These are phyloP conservation scores for Circinella minor DNA, from an alignment of 371 early-diverging fungal genomes.

Conservation along the genomic window DNA sequence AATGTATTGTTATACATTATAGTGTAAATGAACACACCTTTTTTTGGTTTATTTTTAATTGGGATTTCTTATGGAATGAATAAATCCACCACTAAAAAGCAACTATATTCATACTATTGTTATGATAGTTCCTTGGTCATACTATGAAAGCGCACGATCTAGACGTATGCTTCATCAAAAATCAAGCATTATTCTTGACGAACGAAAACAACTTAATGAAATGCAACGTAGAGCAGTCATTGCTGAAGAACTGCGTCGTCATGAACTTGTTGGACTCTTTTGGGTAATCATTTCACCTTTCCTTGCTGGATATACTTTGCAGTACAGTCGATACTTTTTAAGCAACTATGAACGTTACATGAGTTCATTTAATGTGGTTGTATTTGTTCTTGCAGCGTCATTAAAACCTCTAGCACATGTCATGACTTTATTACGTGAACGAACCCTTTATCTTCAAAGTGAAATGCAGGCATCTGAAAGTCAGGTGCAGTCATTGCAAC, in stretches of 20 bases:
- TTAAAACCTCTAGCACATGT: slow-evolving; percentile 62
- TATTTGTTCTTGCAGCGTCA: slow-evolving; percentile 67
- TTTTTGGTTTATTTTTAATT: no score
- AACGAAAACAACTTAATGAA: slow-evolving; percentile 38
- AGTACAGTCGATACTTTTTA: slow-evolving; percentile 57
- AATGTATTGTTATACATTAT: slow-evolving; percentile 13
- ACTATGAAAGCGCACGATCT: slow-evolving; percentile 68
- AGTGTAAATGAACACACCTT: no score
- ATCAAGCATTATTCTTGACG: slow-evolving; percentile 12
- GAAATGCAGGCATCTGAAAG: slow-evolving; percentile 56
- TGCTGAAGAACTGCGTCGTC: slow-evolving; percentile 53
- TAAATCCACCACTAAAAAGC: neutral
- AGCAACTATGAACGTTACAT: slow-evolving; percentile 62
- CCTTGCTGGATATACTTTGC: slow-evolving; percentile 63
- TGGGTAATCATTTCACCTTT: slow-evolving; percentile 60
- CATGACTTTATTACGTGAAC: slow-evolving; percentile 54
- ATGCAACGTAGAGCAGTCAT: slow-evolving; percentile 35
- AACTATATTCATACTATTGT: neutral
- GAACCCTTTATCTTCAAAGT: slow-evolving; percentile 61
- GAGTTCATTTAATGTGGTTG: slow-evolving; percentile 64
- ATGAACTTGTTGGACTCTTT: slow-evolving; percentile 56
- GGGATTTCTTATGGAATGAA: neutral
- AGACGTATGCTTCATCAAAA: slow-evolving; percentile 49
- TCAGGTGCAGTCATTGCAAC: slow-evolving; percentile 50
- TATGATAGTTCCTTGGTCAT: slow-evolving; percentile 67